Percentiles rank a stretch among this genome's conserved stretches.
phyloP scores from a whole-genome alignment of 345 rosid species.

The Euphorbia pulcherrima region DNA sequence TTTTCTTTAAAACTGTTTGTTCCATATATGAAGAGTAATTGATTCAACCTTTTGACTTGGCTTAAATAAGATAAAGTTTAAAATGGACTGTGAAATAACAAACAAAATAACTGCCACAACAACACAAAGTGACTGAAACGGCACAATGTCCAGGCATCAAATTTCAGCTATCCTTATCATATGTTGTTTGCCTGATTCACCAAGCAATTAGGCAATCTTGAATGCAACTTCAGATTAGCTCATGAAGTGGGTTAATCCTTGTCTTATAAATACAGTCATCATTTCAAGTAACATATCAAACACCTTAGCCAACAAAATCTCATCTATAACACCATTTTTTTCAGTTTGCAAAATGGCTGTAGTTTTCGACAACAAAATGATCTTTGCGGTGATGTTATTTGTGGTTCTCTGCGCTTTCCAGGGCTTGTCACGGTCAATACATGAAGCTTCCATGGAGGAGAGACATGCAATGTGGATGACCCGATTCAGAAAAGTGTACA shows the following conservation, averaged over 20 bases:
- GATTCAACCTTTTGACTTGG: not conserved
- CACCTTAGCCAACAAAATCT: not conserved
- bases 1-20: too few species aligned
- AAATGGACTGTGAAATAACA: not conserved
- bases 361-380: not conserved
- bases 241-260: not conserved
- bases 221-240: not conserved
- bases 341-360: slow-evolving; percentile 9
- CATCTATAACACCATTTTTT: too few species aligned
- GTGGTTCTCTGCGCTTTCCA: slow-evolving; percentile 18
- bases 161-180: not conserved
- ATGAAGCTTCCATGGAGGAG: slow-evolving; percentile 21
- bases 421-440: slow-evolving; percentile 24
- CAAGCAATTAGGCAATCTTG: not conserved
- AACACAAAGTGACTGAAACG: not conserved
- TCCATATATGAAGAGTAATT: not conserved
- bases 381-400: not conserved
- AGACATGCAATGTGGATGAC: slow-evolving; percentile 37
- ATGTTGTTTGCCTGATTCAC: not conserved
- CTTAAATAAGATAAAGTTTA: not conserved
- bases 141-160: not conserved
- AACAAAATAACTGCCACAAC: not conserved
- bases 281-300: not conserved
- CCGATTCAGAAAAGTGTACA: slow-evolving; percentile 31
- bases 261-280: slow-evolving; percentile 1